A percentile compares a stretch with the other conserved stretches of the same genome.
Evolutionary conservation across 345 rosid genomes (phyloP).

Genomic region (Syzygium grande): DNA sequence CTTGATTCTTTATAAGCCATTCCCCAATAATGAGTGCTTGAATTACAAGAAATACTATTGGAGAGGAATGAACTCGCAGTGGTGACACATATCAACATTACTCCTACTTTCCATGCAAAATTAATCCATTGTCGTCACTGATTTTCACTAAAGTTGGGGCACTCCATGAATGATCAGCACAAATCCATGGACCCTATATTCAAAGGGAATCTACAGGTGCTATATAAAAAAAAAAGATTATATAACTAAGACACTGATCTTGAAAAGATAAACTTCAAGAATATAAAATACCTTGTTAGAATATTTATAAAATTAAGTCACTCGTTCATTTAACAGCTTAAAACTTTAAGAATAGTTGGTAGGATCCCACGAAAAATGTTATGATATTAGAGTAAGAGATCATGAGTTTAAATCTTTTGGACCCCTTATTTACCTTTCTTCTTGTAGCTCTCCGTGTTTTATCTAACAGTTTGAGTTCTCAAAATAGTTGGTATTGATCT

Average conservation of each 20-base stretch:
- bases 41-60: neutral
- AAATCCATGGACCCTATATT: neutral
- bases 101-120: too few relatives aligned
- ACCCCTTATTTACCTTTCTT: neutral
- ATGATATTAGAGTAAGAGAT: neutral
- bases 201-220: neutral
- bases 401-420: neutral
- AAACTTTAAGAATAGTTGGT: neutral
- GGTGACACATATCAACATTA: too few relatives aligned
- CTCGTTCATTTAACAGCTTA: neutral
- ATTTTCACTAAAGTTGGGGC: neutral
- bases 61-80: neutral
- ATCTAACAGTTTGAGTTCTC: neutral
- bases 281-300: neutral
- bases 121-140: neutral
- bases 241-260: neutral
- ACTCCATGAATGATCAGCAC: neutral
- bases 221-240: neutral
- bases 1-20: neutral
- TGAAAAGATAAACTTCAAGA: neutral
- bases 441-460: neutral
- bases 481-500: neutral
- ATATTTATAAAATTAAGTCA: neutral
- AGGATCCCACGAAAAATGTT: neutral
- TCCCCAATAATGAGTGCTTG: neutral